Percentiles rank a stretch among this genome's conserved stretches.
These are phyloP conservation scores for Trichomonascus vanleenenianus DNA, from an alignment of 805 yeast genomes.

Conservation along the genomic window DNA sequence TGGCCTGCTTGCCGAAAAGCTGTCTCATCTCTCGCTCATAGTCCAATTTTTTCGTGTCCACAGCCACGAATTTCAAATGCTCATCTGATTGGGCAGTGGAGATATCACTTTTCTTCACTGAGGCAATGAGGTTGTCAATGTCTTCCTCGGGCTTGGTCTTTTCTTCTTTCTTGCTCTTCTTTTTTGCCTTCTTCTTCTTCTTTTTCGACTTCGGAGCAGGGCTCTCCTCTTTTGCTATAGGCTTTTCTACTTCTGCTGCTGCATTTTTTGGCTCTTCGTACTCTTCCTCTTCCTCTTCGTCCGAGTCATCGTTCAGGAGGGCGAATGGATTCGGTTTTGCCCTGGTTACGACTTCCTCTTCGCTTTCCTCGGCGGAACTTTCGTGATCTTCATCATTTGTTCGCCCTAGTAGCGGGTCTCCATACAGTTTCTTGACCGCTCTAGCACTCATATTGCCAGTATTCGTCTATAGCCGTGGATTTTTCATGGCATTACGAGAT, in stretches of 20 bases:
- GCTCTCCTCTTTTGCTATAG: slow-evolving; percentile 1
- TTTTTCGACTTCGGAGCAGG: slow-evolving; percentile 17
- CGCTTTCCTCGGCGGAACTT: slow-evolving; percentile 5
- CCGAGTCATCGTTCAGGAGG: slow-evolving; percentile 23
- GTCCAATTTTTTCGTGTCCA: slow-evolving; percentile 50
- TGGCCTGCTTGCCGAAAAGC: slow-evolving; percentile 52
- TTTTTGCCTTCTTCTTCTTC: slow-evolving; percentile 19
- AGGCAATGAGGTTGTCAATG: slow-evolving; percentile 12
- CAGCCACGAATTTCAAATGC: slow-evolving; percentile 30
- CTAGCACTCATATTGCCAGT: slow-evolving; percentile 31
- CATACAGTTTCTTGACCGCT: slow-evolving; percentile 29
- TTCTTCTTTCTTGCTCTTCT: slow-evolving; percentile 19
- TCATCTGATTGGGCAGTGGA: slow-evolving; percentile 18
- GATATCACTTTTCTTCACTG: slow-evolving; percentile 1
- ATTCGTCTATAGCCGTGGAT: not conserved
- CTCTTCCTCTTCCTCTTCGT: slow-evolving; percentile 10
- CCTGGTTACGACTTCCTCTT: not conserved
- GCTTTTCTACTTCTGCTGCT: not conserved
- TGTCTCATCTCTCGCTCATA: slow-evolving; percentile 67
- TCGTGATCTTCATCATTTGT: slow-evolving; percentile 1
- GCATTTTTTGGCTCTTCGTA: not conserved
- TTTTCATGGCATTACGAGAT: too few species aligned
- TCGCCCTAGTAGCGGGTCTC: slow-evolving; percentile 3
- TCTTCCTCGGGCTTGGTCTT: slow-evolving; percentile 15
- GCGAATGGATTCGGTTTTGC: slow-evolving; percentile 17